Percentiles rank a stretch among this genome's conserved stretches.
Evolutionary conservation across 2,329 filamentous ascomycete genomes (phyloP).

Genomic region (Lecanicillium sp.): DNA sequence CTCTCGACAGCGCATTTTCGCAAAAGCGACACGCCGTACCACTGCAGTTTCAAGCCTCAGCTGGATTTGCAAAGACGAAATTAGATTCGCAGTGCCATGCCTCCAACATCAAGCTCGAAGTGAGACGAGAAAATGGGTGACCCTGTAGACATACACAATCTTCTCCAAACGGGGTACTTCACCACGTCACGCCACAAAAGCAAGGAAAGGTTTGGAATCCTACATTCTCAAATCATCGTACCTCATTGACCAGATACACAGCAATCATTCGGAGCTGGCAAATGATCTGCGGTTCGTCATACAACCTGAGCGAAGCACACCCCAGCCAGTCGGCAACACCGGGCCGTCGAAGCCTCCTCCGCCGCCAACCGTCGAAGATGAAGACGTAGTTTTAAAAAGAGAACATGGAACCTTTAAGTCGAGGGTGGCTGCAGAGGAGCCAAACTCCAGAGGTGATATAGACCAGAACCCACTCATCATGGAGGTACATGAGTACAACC

Average conservation of each 20-base stretch:
- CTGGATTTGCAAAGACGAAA: neutral
- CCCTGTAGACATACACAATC: slow-evolving; percentile 33
- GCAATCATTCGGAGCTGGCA: no score
- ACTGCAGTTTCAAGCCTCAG: no score
- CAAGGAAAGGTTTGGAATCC: no score
- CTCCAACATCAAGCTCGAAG: slow-evolving; percentile 4
- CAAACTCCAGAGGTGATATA: slow-evolving; percentile 51
- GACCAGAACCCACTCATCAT: slow-evolving; percentile 63
- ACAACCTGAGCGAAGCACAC: neutral
- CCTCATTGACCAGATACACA: no score
- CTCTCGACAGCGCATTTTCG: no score
- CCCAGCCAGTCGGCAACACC: neutral
- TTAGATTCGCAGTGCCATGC: slow-evolving; percentile 1
- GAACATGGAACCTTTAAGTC: slow-evolving; percentile 40
- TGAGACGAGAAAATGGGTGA: slow-evolving; percentile 31
- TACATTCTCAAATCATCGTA: no score
- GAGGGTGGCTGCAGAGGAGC: slow-evolving; percentile 39
- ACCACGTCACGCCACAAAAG: slow-evolving; percentile 32
- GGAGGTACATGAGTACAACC: slow-evolving; percentile 50
- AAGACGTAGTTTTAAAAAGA: slow-evolving; percentile 50
- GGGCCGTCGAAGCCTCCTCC: slow-evolving; percentile 40
- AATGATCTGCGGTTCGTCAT: no score
- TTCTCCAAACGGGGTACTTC: slow-evolving; percentile 43
- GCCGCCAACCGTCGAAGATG: slow-evolving; percentile 61
- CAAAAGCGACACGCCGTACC: no score